phyloP scores from a whole-genome alignment of 768 basidiomycete genomes.

The Mycena albidolilacea region DNA sequence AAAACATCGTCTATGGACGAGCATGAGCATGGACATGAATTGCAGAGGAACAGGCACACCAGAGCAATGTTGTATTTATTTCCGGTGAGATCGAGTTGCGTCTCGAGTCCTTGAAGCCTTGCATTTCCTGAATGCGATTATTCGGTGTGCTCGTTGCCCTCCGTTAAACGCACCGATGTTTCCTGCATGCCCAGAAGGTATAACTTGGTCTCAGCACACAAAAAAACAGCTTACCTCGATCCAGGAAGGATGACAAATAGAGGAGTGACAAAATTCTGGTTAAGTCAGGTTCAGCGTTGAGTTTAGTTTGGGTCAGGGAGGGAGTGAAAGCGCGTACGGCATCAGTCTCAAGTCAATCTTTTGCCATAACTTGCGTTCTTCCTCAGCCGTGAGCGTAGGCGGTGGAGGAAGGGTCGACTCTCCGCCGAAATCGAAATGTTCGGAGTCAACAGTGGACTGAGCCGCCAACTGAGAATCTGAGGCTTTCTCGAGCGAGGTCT shows the following conservation, averaged over 20 bases:
- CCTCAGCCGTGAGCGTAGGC: constrained; percentile 59
- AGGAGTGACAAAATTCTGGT: constrained; percentile 63
- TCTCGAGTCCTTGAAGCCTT: constrained; percentile 72
- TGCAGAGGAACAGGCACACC: constrained; percentile 48
- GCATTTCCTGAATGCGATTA: constrained; percentile 67
- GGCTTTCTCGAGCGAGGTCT: constrained; percentile 26
- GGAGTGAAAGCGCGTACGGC: constrained; percentile 46
- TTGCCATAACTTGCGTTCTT: constrained; percentile 69
- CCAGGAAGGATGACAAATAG: constrained; percentile 71
- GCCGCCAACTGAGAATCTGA: constrained; percentile 22
- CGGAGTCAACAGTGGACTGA: constrained; percentile 9
- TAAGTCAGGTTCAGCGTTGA: no score
- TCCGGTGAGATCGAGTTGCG: constrained; percentile 68
- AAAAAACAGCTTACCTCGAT: constrained; percentile 59
- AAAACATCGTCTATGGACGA: constrained; percentile 72
- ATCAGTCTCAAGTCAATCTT: constrained; percentile 73
- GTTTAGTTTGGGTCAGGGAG: no score
- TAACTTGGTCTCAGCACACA: background rate
- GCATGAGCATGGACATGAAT: background rate
- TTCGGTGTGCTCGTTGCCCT: background rate
- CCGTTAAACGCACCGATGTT: constrained; percentile 63
- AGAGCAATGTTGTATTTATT: constrained; percentile 78
- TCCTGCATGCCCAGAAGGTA: constrained; percentile 50
- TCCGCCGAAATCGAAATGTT: constrained; percentile 57
- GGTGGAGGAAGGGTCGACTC: constrained; percentile 63